Base-by-base conservation (phyloP, 2,329 filamentous ascomycete species). In the Karstenula rhodostoma region DNA sequence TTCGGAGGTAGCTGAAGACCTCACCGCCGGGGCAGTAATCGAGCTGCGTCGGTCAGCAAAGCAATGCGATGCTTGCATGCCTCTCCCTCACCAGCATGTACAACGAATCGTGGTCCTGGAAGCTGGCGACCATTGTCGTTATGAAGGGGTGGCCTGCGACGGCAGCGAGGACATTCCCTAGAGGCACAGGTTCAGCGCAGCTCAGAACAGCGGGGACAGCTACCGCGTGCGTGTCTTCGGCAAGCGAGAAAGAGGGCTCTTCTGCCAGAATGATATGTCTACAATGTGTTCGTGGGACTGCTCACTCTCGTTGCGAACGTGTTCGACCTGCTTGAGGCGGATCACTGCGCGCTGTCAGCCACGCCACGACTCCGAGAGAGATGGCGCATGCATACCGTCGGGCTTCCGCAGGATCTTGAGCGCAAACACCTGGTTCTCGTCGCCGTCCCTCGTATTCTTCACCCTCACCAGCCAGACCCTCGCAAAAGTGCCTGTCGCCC, bases 1-100 rank as follows among this genome's bases (percentile, higher is more conserved):
- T 88, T 66, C 92, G 87, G 48, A 95, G 83, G 72, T 94, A 94
- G 70, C 88, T 93, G 77, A 95, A 94, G 42, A 95, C 87, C 80
- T 95, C 92, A 74, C 92, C 92, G 58, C 92, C 91, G 55, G 90
- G 91, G 67, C 92, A 89, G 76, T 93, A 94, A 78, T 93, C 90
- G 70, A 94, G 89, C 66, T 87, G 70, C 29, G 13, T 35, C 42
- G 3, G 52, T 55, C 52, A 55, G 52, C 42, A 46, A 13, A 52
- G 15, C n/a, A 29, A 10, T 33, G 29, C 19, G 42, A 17, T 7
- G n/a, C 9, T 23, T 42, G 52, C n/a, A 46, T 12, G 40, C 10
- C 1, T 35, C 15, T 35, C 46, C 49, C 80, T 67, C 79, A 85
- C 83, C 65, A 94, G 85, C 86, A 94, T 91, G 75, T 94, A 94